Conservation (phyloP, 305 asterid genomes). For the Andrographis paniculata region DNA sequence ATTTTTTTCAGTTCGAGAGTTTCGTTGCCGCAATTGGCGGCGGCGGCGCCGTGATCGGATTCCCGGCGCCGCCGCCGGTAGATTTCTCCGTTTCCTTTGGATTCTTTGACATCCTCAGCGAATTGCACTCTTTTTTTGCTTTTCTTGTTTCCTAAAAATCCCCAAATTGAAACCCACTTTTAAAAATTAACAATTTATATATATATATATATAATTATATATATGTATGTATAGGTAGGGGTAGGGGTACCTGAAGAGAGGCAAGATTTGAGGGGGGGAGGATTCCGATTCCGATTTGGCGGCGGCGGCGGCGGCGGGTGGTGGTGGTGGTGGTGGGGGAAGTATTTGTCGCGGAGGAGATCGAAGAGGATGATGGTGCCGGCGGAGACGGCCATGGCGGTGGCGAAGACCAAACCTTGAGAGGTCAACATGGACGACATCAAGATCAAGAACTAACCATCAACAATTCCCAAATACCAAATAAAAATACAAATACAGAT, state of each 20-base stretch:
- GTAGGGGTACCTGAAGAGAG: background rate
- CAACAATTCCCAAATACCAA: too few species aligned
- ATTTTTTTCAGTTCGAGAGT: conserved; percentile 25
- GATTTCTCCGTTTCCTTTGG: conserved; percentile 37
- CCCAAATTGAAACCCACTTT: conserved; percentile 20
- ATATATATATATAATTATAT: background rate
- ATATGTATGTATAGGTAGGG: too few species aligned
- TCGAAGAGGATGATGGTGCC: conserved; percentile 65
- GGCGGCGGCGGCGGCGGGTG: background rate
- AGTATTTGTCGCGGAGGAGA: conserved; percentile 42
- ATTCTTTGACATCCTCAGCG: conserved; percentile 39
- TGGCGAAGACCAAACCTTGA: conserved; percentile 68
- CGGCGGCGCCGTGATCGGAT: background rate
- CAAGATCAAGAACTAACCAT: too few species aligned
- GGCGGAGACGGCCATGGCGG: conserved; percentile 94
- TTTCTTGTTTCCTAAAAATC: conserved; percentile 22
- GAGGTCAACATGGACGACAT: conserved; percentile 52
- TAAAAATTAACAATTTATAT: background rate
- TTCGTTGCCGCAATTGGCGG: conserved; percentile 32
- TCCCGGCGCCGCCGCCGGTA: conserved; percentile 34
- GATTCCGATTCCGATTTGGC: too few species aligned
- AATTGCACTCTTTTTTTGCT: conserved; percentile 40
- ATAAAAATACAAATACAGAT: too few species aligned
- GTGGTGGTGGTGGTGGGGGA: conserved; percentile 13
- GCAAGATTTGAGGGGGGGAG: background rate